These are phyloP conservation scores for Macrolepiota dolichaula DNA, from an alignment of 768 basidiomycete species.

Conservation along the genomic window DNA sequence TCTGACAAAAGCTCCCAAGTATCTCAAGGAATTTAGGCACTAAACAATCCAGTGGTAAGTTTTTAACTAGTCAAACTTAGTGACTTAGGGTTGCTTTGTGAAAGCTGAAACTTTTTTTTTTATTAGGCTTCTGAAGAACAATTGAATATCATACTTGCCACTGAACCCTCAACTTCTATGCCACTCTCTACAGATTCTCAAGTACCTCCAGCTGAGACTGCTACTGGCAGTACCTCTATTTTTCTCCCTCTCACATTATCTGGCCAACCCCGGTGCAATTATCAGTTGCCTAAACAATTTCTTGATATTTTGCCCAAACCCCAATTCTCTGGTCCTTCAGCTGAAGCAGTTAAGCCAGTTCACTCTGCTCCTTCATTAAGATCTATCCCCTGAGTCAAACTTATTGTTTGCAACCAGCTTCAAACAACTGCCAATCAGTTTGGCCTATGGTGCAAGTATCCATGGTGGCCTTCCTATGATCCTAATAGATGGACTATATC, in stretches of 20 bases:
- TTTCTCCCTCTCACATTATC: neutral
- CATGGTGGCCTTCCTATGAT: slow-evolving; percentile 21
- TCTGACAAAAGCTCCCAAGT: neutral
- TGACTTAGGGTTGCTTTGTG: no score
- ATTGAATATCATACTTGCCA: neutral
- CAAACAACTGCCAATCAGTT: neutral
- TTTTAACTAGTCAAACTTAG: no score
- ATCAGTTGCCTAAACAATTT: neutral
- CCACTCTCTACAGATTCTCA: neutral
- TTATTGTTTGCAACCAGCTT: neutral
- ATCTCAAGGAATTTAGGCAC: neutral
- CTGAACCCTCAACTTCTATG: neutral
- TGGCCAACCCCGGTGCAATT: neutral
- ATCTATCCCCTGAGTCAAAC: neutral
- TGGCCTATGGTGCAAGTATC: slow-evolving; percentile 17
- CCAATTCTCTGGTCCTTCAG: neutral
- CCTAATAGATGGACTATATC: slow-evolving; percentile 20
- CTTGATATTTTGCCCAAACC: neutral
- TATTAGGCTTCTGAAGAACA: neutral
- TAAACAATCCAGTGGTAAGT: neutral
- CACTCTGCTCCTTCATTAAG: neutral
- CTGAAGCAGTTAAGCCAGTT: neutral
- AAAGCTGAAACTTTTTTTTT: neutral
- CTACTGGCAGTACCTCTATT: neutral
- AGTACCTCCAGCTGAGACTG: neutral